Conservation (phyloP, 2,329 filamentous ascomycete genomes). For the Cladophialophora bantiana region DNA sequence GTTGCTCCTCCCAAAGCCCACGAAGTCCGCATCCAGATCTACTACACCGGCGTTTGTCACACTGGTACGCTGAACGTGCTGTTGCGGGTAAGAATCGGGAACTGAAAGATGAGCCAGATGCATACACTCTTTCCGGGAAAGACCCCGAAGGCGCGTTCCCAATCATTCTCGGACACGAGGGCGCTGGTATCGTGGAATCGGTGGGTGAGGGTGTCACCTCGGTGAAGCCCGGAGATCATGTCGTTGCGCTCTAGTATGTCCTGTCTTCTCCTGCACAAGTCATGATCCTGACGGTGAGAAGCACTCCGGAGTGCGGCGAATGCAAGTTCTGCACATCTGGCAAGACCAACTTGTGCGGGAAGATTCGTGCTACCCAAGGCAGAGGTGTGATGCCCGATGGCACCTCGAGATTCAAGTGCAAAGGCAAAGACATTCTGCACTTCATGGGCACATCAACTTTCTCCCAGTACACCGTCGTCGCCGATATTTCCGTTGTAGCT, state of each 20-base stretch:
- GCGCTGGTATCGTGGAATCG: conserved; percentile 89
- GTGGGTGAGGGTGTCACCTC: conserved; percentile 93
- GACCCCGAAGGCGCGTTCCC: conserved; percentile 96
- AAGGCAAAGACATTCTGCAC: conserved; percentile 93
- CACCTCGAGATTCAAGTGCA: conserved; percentile 91
- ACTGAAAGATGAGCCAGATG: conserved; percentile 62
- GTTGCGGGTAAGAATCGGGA: conserved; percentile 19
- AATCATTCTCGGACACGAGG: conserved; percentile 87
- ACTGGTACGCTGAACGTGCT: conserved; percentile 68
- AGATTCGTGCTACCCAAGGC: conserved; percentile 96
- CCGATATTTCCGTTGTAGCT: conserved; percentile 96
- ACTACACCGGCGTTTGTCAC: conserved; percentile 98
- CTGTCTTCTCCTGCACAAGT: not conserved
- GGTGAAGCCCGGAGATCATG: conserved; percentile 92
- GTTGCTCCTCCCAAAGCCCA: conserved; percentile 86
- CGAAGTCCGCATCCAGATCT: conserved; percentile 95
- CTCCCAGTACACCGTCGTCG: conserved; percentile 97
- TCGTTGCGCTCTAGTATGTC: conserved; percentile 82
- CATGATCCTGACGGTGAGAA: conserved; percentile 48
- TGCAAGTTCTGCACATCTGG: conserved; percentile 99
- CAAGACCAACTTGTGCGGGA: conserved; percentile 99
- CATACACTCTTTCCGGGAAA: conserved; percentile 94
- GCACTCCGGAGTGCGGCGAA: conserved; percentile 94
- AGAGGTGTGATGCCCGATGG: conserved; percentile 97
- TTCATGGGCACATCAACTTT: conserved; percentile 99